Conservation (phyloP, 2,329 filamentous ascomycete genomes). For the Lasiodiplodia citricola region DNA sequence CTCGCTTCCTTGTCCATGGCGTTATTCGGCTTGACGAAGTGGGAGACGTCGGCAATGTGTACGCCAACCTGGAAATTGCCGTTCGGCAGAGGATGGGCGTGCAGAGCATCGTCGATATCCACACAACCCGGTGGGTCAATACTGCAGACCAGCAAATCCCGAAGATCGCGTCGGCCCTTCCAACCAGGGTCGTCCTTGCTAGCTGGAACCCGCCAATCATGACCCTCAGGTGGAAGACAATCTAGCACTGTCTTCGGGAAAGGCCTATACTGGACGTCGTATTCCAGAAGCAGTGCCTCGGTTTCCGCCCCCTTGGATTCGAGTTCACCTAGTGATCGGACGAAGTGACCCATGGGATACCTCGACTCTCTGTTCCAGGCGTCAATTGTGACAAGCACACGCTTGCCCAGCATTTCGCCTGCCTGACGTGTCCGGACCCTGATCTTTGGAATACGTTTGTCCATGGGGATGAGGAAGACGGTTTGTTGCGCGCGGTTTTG, state of each 20-base stretch:
- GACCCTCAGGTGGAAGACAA: conserved; percentile 87
- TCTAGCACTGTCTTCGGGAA: conserved; percentile 96
- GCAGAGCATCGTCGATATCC: conserved; percentile 96
- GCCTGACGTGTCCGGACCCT: conserved; percentile 90
- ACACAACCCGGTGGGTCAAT: conserved; percentile 96
- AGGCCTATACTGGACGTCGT: conserved; percentile 95
- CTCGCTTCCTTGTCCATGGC: conserved; percentile 97
- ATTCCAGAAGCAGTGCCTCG: conserved; percentile 90
- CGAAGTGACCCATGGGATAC: conserved; percentile 91
- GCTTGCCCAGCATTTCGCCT: conserved; percentile 84
- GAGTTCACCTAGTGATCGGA: conserved; percentile 88
- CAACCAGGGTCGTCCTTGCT: conserved; percentile 82
- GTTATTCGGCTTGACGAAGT: conserved; percentile 96
- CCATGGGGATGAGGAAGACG: conserved; percentile 96
- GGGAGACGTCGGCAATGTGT: conserved; percentile 98
- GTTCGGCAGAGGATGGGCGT: conserved; percentile 82
- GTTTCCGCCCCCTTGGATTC: conserved; percentile 98
- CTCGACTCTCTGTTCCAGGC: conserved; percentile 93
- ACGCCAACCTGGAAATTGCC: conserved; percentile 96
- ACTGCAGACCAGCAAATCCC: conserved; percentile 89
- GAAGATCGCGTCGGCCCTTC: conserved; percentile 82
- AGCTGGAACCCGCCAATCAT: conserved; percentile 90
- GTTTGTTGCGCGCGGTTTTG: conserved; percentile 86
- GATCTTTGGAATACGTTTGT: conserved; percentile 97
- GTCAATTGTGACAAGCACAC: conserved; percentile 91